phyloP scores from a whole-genome alignment of 768 basidiomycete species.

The Mycena rosella region DNA sequence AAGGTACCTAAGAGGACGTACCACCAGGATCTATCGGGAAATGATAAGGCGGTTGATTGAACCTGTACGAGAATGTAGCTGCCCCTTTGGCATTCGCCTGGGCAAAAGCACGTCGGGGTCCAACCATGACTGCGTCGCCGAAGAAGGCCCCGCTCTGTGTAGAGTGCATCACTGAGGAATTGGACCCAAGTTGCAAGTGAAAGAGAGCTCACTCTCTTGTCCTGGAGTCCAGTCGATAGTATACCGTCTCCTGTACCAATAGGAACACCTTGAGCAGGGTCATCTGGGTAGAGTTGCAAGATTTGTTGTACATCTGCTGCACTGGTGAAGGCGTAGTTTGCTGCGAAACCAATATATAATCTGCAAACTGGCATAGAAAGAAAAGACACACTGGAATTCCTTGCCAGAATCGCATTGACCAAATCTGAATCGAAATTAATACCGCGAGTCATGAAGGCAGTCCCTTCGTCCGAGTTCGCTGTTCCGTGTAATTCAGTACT shows the following conservation, averaged over 20 bases:
- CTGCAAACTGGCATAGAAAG: conserved; percentile 25
- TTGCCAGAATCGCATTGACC: conserved; percentile 28
- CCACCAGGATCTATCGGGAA: conserved; percentile 23
- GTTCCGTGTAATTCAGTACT: conserved; percentile 28
- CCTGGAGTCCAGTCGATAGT: conserved; percentile 29
- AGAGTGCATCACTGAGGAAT: conserved; percentile 26
- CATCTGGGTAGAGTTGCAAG: conserved; percentile 31
- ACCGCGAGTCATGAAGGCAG: conserved; percentile 24
- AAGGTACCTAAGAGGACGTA: conserved; percentile 24
- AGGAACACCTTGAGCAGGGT: conserved; percentile 32
- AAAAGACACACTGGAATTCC: conserved; percentile 27
- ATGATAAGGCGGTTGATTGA: conserved; percentile 28
- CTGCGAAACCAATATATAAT: conserved; percentile 26
- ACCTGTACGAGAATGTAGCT: conserved; percentile 30
- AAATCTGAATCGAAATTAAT: conserved; percentile 30
- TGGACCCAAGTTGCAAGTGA: conserved; percentile 26
- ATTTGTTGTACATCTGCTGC: conserved; percentile 29
- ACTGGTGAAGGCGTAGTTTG: conserved; percentile 27
- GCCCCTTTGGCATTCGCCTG: conserved; percentile 29
- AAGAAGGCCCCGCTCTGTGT: conserved; percentile 27
- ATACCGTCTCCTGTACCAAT: conserved; percentile 30
- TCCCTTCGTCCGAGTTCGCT: conserved; percentile 30
- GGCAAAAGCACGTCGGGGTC: conserved; percentile 30
- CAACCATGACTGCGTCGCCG: conserved; percentile 29
- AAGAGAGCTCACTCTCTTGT: conserved; percentile 27